A percentile compares a stretch with the other conserved stretches of the same genome.
These are phyloP conservation scores for Notholithocarpus densiflorus DNA, from an alignment of 306 rosid species.

Conservation along the genomic window DNA sequence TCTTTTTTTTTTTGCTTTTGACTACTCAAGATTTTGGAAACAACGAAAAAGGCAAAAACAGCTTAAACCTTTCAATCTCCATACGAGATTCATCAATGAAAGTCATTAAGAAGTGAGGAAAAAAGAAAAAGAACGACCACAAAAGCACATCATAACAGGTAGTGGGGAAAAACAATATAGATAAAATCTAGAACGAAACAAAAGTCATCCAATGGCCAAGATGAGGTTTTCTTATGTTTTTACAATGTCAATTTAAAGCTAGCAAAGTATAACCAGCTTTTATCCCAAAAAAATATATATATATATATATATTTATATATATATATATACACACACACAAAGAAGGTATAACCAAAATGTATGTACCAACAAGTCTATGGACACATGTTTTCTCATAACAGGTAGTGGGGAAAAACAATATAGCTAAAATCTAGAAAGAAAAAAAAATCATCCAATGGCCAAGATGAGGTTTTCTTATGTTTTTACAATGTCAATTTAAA, in stretches of 20 bases:
- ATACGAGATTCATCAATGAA: background rate
- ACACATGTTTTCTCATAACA: too few relatives aligned
- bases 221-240: conserved; percentile 31
- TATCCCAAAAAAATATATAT: too few relatives aligned
- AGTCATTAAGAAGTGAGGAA: background rate
- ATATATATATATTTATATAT: too few relatives aligned
- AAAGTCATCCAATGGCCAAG: conserved; percentile 5
- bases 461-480: conserved; percentile 23
- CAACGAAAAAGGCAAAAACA: background rate
- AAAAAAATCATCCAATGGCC: conserved; percentile 3
- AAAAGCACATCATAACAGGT: background rate
- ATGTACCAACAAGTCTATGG: background rate
- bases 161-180: background rate
- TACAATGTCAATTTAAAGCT: conserved; percentile 32
- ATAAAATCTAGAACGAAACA: background rate
- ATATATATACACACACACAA: too few relatives aligned
- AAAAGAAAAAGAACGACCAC: background rate
- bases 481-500: conserved; percentile 36
- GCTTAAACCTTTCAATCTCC: background rate
- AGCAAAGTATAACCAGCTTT: conserved; percentile 14
- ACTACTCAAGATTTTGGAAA: background rate
- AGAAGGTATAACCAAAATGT: conserved; percentile 23
- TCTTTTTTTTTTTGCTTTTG: too few relatives aligned
- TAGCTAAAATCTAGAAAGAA: background rate
- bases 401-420: background rate